Evolutionary conservation across 306 rosid species (phyloP).

Genomic region (Lupinus albus): DNA sequence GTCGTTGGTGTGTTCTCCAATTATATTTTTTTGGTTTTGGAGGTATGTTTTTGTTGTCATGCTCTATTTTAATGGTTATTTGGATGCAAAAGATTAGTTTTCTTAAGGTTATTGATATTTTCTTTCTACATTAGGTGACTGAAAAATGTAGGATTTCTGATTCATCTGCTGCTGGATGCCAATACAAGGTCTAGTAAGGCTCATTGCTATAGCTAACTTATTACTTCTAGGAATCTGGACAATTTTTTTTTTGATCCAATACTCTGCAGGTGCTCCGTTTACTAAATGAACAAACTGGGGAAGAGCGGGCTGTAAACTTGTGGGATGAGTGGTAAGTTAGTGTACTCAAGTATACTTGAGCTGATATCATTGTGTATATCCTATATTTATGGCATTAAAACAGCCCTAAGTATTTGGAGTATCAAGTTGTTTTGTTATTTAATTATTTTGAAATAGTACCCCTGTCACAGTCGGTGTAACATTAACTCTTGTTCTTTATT

Average conservation of each 20-base stretch:
- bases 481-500: neutral
- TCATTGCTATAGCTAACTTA: slow-evolving; percentile 24
- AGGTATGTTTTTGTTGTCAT: slow-evolving; percentile 57
- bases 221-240: slow-evolving; percentile 24
- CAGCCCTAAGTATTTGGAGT: neutral
- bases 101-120: slow-evolving; percentile 31
- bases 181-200: slow-evolving; percentile 67
- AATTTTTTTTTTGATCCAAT: slow-evolving; percentile 40
- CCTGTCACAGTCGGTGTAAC: neutral
- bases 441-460: slow-evolving; percentile 22
- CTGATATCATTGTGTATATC: slow-evolving; percentile 6
- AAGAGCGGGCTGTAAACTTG: slow-evolving; percentile 66
- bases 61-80: slow-evolving; percentile 28
- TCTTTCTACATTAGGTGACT: slow-evolving; percentile 58
- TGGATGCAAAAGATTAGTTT: neutral
- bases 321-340: slow-evolving; percentile 74
- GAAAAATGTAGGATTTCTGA: slow-evolving; percentile 57
- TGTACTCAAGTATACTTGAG: slow-evolving; percentile 30
- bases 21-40: slow-evolving; percentile 76
- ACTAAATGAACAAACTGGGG: slow-evolving; percentile 78
- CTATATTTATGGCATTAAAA: slow-evolving; percentile 18
- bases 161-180: slow-evolving; percentile 52
- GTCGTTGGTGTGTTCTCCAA: slow-evolving; percentile 30
- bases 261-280: slow-evolving; percentile 81
- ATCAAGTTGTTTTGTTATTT: neutral